A percentile compares a stretch with the other conserved stretches of the same genome.
phyloP scores from a whole-genome alignment of 2,329 filamentous ascomycete species.

The Xylariales sp. region DNA sequence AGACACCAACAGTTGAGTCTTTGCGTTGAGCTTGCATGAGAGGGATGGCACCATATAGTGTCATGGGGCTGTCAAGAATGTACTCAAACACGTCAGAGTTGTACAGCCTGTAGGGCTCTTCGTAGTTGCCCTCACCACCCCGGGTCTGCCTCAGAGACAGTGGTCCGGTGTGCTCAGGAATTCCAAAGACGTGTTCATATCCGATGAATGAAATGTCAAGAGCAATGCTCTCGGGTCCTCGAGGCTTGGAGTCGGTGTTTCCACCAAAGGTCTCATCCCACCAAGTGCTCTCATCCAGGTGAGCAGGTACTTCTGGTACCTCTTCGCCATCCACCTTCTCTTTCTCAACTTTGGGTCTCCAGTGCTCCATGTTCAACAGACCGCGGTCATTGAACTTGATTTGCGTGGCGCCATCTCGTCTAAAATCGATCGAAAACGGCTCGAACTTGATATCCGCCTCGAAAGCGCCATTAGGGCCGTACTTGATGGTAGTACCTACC shows the following conservation, averaged over 20 bases:
- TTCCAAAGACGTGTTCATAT: conserved; percentile 89
- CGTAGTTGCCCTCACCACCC: conserved; percentile 79
- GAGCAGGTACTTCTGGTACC: conserved; percentile 38
- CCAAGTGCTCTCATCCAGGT: conserved; percentile 84
- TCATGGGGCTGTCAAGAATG: conserved; percentile 95
- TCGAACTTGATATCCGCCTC: conserved; percentile 79
- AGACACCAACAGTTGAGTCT: conserved; percentile 88
- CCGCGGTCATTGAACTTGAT: conserved; percentile 89
- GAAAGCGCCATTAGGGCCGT: conserved; percentile 71
- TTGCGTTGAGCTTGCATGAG: conserved; percentile 97
- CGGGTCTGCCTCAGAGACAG: conserved; percentile 87
- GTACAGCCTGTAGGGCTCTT: conserved; percentile 89
- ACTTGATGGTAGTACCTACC: conserved; percentile 68
- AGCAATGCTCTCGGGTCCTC: conserved; percentile 85
- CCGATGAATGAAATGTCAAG: conserved; percentile 89
- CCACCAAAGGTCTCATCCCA: conserved; percentile 97
- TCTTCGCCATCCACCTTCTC: conserved; percentile 51
- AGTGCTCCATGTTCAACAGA: conserved; percentile 90
- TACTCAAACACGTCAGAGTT: conserved; percentile 99
- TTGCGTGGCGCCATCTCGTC: conserved; percentile 74
- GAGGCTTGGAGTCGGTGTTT: conserved; percentile 93
- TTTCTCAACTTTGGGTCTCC: conserved; percentile 79
- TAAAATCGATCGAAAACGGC: conserved; percentile 84
- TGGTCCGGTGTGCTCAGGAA: conserved; percentile 87
- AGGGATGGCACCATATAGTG: conserved; percentile 92